Base-by-base conservation (phyloP, 2,329 filamentous ascomycete species). In the Herpotrichia juniperi region DNA sequence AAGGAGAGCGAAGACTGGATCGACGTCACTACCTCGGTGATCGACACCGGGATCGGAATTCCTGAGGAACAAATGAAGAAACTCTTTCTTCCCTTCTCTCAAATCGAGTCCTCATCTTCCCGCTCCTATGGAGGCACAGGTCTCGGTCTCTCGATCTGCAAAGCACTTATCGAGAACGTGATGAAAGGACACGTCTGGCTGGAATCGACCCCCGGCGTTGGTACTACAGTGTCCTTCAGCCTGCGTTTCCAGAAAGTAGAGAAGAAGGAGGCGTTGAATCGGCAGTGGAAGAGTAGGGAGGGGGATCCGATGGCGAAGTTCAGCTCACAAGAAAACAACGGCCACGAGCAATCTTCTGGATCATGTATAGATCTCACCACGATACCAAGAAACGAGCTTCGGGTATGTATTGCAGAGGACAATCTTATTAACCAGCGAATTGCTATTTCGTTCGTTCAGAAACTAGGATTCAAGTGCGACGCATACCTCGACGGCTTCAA, bases 351-450 rank as follows among this genome's bases (percentile, higher is more conserved):
- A 63, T 59, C 78, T 3, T 55, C 62, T 11, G 69, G 66, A 4
- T 58, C 53, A 11, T 71, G 65, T 47, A 73, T 74, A 39, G 69
- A 73, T 50, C 81, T 97, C 4, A 87, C 87, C 16, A 81, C 82
- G 51, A 83, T 97, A 6, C 86, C 89, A 8, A 87, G 90, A 51
- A 85, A 92, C 39, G 81, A 96, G 50, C 80, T 97, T 25, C 87
- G 91, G 26, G 87, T 97, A 25, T 96, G 92, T 73, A 93, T 97
- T 51, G 93, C 93, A 0, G 93, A 97, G 68, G 93, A 97, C 76
- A 97, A 97, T 61, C 85, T 88, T 2, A 96, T 97, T 77, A 97
- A 97, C 64, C 90, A 96, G 68, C 91, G 90, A 72, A 97, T 97
- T 61, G 93, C 93, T 1, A 91, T 96, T 44, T 91, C 92, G 61